These are phyloP conservation scores for Sporothrix globosa DNA, from an alignment of 2,329 filamentous ascomycete species.

Conservation along the genomic window DNA sequence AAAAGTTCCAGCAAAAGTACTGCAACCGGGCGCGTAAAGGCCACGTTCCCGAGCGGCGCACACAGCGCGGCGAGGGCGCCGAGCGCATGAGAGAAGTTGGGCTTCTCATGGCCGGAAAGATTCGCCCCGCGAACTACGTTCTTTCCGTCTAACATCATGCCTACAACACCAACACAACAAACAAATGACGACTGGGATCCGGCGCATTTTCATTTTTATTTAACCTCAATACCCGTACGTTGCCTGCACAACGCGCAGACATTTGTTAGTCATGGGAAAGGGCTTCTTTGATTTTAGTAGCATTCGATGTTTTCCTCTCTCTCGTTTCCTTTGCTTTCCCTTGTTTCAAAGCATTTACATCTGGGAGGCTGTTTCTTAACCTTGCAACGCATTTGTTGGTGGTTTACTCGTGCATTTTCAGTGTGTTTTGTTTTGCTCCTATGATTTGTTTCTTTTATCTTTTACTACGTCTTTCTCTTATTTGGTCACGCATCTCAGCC, in stretches of 20 bases:
- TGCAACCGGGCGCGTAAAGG: conserved; percentile 79
- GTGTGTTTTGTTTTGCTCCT: conserved; percentile 26
- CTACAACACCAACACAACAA: conserved; percentile 8
- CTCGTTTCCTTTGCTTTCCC: conserved; percentile 26
- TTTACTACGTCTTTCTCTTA: conserved; percentile 25
- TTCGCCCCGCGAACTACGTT: conserved; percentile 74
- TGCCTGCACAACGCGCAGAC: background rate
- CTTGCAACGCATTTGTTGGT: conserved; percentile 25
- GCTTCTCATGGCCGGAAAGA: conserved; percentile 81
- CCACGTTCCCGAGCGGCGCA: conserved; percentile 63
- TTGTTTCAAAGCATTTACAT: conserved; percentile 30
- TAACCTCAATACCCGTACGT: conserved; percentile 7
- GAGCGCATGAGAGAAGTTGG: conserved; percentile 94
- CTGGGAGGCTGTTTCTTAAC: conserved; percentile 10
- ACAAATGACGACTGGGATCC: conserved; percentile 23
- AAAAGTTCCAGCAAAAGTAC: conserved; percentile 89
- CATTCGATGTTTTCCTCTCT: conserved; percentile 25
- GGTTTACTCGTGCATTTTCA: conserved; percentile 35
- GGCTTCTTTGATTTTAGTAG: background rate
- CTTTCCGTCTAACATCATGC: conserved; percentile 63
- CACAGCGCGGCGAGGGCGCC: conserved; percentile 81
- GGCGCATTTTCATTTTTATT: conserved; percentile 27
- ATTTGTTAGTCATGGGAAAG: conserved; percentile 3
- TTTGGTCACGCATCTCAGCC: background rate
- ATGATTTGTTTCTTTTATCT: conserved; percentile 17